Evolutionary conservation across 331 rosid genomes (phyloP), one percentile per base, ranked within the genome.

Genomic region (Phaseolus coccineus): DNA sequence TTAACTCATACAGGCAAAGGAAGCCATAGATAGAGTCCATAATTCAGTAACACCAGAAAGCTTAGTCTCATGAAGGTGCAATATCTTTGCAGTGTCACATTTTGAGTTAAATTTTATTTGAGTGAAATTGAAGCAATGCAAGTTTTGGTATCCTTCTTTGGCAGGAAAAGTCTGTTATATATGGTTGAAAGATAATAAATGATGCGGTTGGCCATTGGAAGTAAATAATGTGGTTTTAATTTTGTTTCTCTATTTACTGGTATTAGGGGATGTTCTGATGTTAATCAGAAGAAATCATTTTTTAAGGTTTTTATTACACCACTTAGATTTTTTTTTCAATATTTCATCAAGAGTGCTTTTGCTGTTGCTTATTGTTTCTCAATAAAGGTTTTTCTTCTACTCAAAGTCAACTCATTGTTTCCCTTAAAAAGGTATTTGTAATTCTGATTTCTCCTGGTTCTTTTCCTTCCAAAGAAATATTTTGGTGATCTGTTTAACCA

Each of bases 1-100:
- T 51, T 44, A 6, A 48, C 3, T 62, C 28, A 44, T 73, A 16
- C 81, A 93, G 96, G 94, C 91, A 47, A 82, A 77, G 42, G 80
- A 82, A 53, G 97, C 93, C 10, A 77, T 89, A 35, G 87, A 90
- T 5, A 88, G 97, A 82, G 91, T 91, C 12, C 40, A 74, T 70
- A 80, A 77, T 35, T 58, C 91, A 3, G 46, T 64, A 31, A 80
- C 79, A 82, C 82, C 87, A 0, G 82, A 46, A 14, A 84, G 73
- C 7, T 6, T 50, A 25, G 71, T 84, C 55, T 84, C 89, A n/a
- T 88, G 88, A 91, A 75, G 80, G 33, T 50, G 64, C 4, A 82
- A 46, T 51, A 25, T 71, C 25, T 13, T 24, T 47, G 39, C 25
- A n/a, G 27, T 30, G 2, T 8, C 55, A 48, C n/a, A 46, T n/a